These are phyloP conservation scores for Exophiala dermatitidis DNA, from an alignment of 2,329 filamentous ascomycete genomes.

Conservation along the genomic window DNA sequence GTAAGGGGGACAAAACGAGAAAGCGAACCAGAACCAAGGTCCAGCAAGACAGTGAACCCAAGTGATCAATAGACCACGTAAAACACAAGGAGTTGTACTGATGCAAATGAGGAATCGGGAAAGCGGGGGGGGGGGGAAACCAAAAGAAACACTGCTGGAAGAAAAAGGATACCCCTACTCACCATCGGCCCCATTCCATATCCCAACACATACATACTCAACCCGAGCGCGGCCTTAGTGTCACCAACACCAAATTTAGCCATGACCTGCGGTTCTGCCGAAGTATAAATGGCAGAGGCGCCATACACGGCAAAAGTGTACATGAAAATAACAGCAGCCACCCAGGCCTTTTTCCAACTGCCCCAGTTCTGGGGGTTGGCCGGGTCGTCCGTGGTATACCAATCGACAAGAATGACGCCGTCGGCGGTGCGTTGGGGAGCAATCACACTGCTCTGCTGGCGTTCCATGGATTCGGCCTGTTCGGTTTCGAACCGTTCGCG, in stretches of 20 bases:
- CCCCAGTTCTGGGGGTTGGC: conserved; percentile 45
- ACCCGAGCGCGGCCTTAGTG: conserved; percentile 29
- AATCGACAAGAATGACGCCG: conserved; percentile 33
- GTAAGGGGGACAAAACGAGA: too few species aligned
- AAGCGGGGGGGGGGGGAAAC: too few species aligned
- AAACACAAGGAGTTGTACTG: too few species aligned
- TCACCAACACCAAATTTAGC: conserved; percentile 29
- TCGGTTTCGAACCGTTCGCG: conserved; percentile 31
- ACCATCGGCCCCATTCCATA: conserved; percentile 45
- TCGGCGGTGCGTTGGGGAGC: conserved; percentile 32
- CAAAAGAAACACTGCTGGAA: too few species aligned
- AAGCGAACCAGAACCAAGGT: too few species aligned
- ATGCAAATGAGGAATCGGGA: too few species aligned
- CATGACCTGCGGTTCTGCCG: conserved; percentile 28
- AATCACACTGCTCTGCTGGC: conserved; percentile 31
- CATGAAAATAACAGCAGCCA: conserved; percentile 23
- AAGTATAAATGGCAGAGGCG: conserved; percentile 32
- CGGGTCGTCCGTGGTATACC: conserved; percentile 46
- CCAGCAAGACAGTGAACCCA: too few species aligned
- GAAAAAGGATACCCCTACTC: background rate
- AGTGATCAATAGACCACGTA: too few species aligned
- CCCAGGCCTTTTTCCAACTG: conserved; percentile 28
- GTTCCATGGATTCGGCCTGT: conserved; percentile 27
- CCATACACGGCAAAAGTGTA: conserved; percentile 31
- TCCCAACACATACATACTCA: conserved; percentile 33